Conservation (phyloP, 2,329 filamentous ascomycete genomes). For the Botryotinia narcissicola region DNA sequence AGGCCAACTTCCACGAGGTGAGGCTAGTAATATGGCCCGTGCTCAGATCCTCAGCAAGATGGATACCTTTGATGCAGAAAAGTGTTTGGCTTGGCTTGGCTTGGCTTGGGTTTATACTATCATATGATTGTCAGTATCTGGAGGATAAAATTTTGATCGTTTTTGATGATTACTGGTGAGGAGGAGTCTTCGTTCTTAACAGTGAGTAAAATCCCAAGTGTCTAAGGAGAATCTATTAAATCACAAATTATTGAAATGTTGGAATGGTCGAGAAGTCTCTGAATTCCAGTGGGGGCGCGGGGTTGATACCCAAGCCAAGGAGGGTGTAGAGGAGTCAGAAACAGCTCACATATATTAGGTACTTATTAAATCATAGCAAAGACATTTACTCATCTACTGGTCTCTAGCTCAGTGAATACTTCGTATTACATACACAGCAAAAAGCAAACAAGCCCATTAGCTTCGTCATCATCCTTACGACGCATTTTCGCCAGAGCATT, state of each 20-base stretch:
- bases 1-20: constrained; percentile 17
- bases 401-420: not conserved
- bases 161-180: too few species aligned
- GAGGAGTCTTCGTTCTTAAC: not conserved
- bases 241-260: not conserved
- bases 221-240: not conserved
- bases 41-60: constrained; percentile 1
- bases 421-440: not conserved
- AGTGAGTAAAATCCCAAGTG: not conserved
- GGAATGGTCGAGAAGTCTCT: constrained; percentile 7
- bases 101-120: not conserved
- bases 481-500: constrained; percentile 9
- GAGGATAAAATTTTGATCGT: not conserved
- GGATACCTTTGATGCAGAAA: not conserved
- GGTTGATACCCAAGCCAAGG: constrained; percentile 12
- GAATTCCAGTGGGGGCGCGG: not conserved
- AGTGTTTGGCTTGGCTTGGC: not conserved
- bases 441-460: not conserved
- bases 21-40: constrained; percentile 20
- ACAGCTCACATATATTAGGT: constrained; percentile 8
- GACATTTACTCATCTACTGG: constrained; percentile 2
- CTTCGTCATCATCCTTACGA: constrained; percentile 20
- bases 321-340: not conserved
- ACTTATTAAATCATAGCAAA: not conserved
- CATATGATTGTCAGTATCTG: not conserved